Evolutionary conservation across 148 eudicot species (phyloP), one percentile per base, ranked within the genome.

Genomic region (Spergularia marina): DNA sequence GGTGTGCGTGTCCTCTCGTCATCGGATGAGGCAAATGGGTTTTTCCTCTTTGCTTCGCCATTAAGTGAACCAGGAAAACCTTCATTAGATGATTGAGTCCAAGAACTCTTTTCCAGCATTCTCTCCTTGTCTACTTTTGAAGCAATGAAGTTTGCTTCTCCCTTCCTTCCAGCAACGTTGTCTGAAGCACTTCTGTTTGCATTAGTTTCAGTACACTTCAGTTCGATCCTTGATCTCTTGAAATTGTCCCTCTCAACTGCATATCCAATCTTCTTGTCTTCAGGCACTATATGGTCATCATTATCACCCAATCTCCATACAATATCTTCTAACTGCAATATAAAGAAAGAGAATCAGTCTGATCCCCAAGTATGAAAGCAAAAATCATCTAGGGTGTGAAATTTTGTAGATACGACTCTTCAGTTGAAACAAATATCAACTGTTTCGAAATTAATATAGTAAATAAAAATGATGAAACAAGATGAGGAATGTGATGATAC

Each of bases 281-380:
- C 77, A 63, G 98, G 96, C 67, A 87, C 92, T 82, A 89, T 85
- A 84, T 87, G 98, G 76, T 95, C 96, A 60, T 85, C 90, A 74
- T 77, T 86, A 70, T 80, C 90, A 75, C 79, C 86, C 79, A 86
- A 78, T 40, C 89, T 87, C 97, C 97, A 90, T 63, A 78, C 85
- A 59, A 83, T 86, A 86, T 92, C 94, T 82, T 89, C 94, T 73
- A 94, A 79, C 98, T 94, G 96, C 70, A 84, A 82, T 75, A 74
- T 52, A 6, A 49, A 53, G 52, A 47, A 57, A 25, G 6, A 2
- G n/a, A 75, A 57, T 71, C 34, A 65, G 53, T 71, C 6, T 53
- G 56, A 12, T 55, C 1, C n/a, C 10, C 36, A 65, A 70, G 12
- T 53, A 16, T 5, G 39, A 61, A 36, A 5, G 40, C 21, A 51